These are phyloP conservation scores for Udeniomyces megalosporus DNA, from an alignment of 768 basidiomycete genomes.

Conservation along the genomic window DNA sequence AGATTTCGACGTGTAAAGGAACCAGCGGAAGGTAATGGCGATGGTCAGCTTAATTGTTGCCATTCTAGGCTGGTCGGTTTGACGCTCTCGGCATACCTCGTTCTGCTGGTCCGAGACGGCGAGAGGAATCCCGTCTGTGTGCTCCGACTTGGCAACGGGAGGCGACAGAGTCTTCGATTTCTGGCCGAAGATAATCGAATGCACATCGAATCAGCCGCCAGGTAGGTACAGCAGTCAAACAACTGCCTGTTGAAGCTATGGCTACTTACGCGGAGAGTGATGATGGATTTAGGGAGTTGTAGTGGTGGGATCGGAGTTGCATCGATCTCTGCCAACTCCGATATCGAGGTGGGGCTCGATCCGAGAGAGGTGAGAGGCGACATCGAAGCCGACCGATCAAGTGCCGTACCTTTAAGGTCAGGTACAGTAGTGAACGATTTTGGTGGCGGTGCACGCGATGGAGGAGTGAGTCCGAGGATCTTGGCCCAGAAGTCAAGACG, in stretches of 20 bases:
- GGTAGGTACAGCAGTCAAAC: too few species aligned
- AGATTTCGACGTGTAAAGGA: neutral
- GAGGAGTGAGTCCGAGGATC: neutral
- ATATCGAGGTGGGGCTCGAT: neutral
- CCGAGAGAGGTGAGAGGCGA: slow-evolving; percentile 2
- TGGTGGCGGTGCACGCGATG: neutral
- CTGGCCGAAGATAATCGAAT: too few species aligned
- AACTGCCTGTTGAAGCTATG: too few species aligned
- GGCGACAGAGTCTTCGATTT: neutral
- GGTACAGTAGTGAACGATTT: too few species aligned
- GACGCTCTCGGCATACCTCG: too few species aligned
- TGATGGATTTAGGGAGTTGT: too few species aligned
- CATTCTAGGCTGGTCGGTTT: too few species aligned
- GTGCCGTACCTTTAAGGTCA: neutral
- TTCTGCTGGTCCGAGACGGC: neutral
- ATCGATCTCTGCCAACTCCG: neutral
- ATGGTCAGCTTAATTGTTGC: neutral
- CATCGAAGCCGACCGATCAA: neutral
- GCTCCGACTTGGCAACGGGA: neutral
- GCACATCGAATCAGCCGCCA: too few species aligned
- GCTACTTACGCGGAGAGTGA: too few species aligned
- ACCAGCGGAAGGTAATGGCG: neutral
- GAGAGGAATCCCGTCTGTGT: neutral
- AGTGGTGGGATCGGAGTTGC: neutral
- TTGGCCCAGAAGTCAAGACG: slow-evolving; percentile 9